Evolutionary conservation across 106 monocot species (phyloP).

Genomic region (Gastrodia elata): DNA sequence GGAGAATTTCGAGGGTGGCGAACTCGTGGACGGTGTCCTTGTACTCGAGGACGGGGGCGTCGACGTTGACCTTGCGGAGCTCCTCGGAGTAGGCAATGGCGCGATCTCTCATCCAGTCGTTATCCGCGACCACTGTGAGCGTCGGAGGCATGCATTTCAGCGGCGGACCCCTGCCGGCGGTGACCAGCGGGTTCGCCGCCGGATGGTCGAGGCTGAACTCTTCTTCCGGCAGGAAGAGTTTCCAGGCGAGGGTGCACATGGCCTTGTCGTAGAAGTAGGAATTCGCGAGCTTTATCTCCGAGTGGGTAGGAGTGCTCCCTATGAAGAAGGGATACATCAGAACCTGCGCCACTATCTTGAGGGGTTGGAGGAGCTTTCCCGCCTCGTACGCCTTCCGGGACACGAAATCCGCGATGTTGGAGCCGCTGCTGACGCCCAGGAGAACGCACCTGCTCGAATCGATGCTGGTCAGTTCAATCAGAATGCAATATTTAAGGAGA

Average conservation of each 20-base stretch:
- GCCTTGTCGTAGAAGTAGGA: slow-evolving; percentile 66
- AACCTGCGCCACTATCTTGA: slow-evolving; percentile 61
- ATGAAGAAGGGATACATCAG: slow-evolving; percentile 64
- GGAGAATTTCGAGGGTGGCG: slow-evolving; percentile 52
- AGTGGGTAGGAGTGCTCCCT: slow-evolving; percentile 43
- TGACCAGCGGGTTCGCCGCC: slow-evolving; percentile 46
- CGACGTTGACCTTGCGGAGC: slow-evolving; percentile 57
- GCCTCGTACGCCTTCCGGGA: slow-evolving; percentile 53
- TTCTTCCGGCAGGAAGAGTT: slow-evolving; percentile 40
- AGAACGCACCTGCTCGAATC: slow-evolving; percentile 55
- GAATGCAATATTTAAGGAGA: no score
- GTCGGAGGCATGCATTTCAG: slow-evolving; percentile 58
- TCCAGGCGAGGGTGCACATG: slow-evolving; percentile 56
- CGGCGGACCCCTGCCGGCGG: slow-evolving; percentile 30
- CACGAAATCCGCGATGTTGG: slow-evolving; percentile 55
- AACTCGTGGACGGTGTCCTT: slow-evolving; percentile 64
- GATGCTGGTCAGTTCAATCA: no score
- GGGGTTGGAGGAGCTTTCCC: slow-evolving; percentile 38
- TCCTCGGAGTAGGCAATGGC: slow-evolving; percentile 66
- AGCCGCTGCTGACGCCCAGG: slow-evolving; percentile 55
- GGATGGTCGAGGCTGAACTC: slow-evolving; percentile 58
- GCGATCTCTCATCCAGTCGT: slow-evolving; percentile 63
- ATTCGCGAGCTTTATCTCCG: slow-evolving; percentile 58
- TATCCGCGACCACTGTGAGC: slow-evolving; percentile 50
- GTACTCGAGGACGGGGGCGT: slow-evolving; percentile 60